Evolutionary conservation across 768 basidiomycete genomes (phyloP), one percentile per base, ranked within the genome.

Genomic region (Amanita subjunquillea): DNA sequence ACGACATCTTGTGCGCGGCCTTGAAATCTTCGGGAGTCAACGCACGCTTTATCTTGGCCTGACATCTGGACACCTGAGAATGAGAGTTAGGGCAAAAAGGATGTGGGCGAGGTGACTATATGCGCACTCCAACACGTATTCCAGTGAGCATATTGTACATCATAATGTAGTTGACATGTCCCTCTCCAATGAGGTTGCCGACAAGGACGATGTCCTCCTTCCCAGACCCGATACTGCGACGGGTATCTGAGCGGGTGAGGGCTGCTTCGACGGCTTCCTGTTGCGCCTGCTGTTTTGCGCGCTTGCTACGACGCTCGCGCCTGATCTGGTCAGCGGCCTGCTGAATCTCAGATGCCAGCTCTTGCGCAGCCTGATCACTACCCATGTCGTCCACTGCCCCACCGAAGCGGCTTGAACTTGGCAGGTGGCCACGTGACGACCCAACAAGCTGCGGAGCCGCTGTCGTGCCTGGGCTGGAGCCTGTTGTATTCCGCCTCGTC

Each of bases 81-180:
- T 54, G 15, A 66, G 49, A 64, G 46, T 45, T 34, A 48, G 54
- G 12, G 40, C 32, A 55, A 54, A 15, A 27, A 36, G 7, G 39
- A 23, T 34, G 22, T 55, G 34, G 49, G 40, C 32, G 12, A 37
- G 4, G 40, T 41, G 30, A 57, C 20, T 15, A 22, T n/a, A 25
- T 10, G 75, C 87, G 63, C 60, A 91, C 94, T 27, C 85, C 94
- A 59, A 93, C 92, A 39, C 96, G 81, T 56, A 99, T 99, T 4
- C 96, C 96, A 3, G 96, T 99, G 61, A 99, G 76, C 96, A 99
- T 99, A 72, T 99, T 98, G 72, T 98, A 99, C 96, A 98, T 98
- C 62, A 99, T 72, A 54, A 98, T 90, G 60, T 97, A 99, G 72
- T 99, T 99, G 67, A 87, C 94, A 69, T 99, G 96, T 61, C 83